Conservation (phyloP, 169 alveolate species). For the Prorocentrum cordatum region DNA sequence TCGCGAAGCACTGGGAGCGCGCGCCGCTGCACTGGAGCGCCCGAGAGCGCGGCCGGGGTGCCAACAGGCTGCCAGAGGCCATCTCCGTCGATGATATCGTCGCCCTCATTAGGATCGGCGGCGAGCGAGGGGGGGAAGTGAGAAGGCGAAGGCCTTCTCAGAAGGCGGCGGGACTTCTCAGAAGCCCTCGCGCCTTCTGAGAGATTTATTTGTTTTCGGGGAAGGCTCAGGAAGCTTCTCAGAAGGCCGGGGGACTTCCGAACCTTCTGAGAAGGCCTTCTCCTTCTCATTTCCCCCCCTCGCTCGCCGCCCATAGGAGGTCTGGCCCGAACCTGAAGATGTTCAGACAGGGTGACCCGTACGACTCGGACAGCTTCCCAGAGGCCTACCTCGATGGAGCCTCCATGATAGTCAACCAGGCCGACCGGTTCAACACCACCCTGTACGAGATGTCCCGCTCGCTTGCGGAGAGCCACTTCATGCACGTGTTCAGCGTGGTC, state of each 20-base stretch:
- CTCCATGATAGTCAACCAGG: constrained; percentile 62
- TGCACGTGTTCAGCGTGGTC: constrained; percentile 67
- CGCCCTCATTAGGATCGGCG: neutral
- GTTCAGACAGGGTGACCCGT: neutral
- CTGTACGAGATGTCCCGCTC: constrained; percentile 14
- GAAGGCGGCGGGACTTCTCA: too few species aligned
- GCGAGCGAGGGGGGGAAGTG: too few species aligned
- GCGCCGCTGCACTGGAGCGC: neutral
- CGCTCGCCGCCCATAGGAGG: too few species aligned
- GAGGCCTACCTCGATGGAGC: constrained; percentile 14
- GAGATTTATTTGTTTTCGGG: too few species aligned
- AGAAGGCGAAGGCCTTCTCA: too few species aligned
- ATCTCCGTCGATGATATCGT: neutral
- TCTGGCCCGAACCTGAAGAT: neutral
- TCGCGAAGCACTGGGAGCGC: neutral
- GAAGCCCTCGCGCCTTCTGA: too few species aligned
- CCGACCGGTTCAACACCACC: constrained; percentile 33
- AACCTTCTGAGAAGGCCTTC: too few species aligned
- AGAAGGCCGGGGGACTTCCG: too few species aligned
- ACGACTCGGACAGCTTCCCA: neutral
- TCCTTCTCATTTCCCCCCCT: too few species aligned
- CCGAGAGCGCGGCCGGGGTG: neutral
- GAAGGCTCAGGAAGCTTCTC: too few species aligned
- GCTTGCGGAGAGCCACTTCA: constrained; percentile 6
- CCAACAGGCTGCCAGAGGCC: neutral